These are phyloP conservation scores for Globisporangium abappressorium DNA, from an alignment of 352 stramenopile genomes.

Conservation along the genomic window DNA sequence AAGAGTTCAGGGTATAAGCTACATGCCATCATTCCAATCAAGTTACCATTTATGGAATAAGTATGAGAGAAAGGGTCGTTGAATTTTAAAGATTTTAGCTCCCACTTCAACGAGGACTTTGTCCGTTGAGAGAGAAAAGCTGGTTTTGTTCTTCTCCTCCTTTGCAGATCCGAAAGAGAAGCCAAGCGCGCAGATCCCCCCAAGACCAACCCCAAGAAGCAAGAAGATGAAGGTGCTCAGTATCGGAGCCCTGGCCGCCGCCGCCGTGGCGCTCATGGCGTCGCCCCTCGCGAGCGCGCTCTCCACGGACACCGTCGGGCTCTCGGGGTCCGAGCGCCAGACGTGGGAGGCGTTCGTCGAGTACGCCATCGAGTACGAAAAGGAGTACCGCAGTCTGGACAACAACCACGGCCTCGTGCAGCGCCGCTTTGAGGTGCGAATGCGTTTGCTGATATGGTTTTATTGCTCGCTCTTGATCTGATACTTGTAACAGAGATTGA, in stretches of 20 bases:
- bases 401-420: slow-evolving; percentile 42
- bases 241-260: not conserved
- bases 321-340: slow-evolving; percentile 21
- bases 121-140: slow-evolving; percentile 1
- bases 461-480: not conserved
- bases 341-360: slow-evolving; percentile 51
- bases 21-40: not conserved
- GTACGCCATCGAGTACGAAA: slow-evolving; percentile 53
- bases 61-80: not conserved
- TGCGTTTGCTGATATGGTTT: not conserved
- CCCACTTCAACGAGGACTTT: not conserved
- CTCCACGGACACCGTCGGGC: slow-evolving; percentile 11
- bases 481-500: not conserved
- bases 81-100: not conserved
- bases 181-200: slow-evolving; percentile 1
- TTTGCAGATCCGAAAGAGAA: slow-evolving; percentile 12
- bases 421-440: slow-evolving; percentile 28
- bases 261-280: slow-evolving; percentile 3
- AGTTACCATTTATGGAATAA: not conserved
- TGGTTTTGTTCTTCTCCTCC: not conserved
- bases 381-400: slow-evolving; percentile 35
- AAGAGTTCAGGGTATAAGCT: not conserved
- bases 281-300: slow-evolving; percentile 8
- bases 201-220: too few species aligned
- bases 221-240: slow-evolving; percentile 16